Evolutionary conservation across 192 early-diverging fungal genomes (phyloP).

Genomic region (Coemansia sp.): DNA sequence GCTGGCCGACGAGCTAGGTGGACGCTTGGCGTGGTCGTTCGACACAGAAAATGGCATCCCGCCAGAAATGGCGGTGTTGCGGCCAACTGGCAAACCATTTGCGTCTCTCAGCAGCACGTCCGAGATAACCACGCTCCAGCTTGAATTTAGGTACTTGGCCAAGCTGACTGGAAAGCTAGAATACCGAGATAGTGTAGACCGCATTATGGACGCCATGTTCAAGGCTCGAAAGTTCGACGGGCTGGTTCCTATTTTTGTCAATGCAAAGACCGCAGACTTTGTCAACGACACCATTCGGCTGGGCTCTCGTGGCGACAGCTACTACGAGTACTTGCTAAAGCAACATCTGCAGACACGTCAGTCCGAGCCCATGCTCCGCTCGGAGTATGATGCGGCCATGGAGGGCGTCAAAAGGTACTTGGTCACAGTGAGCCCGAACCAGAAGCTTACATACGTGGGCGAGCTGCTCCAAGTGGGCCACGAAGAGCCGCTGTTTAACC

Average conservation of each 20-base stretch:
- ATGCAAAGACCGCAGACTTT: constrained; percentile 10
- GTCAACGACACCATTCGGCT: constrained; percentile 16
- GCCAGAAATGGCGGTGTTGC: constrained; percentile 29
- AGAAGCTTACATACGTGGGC: constrained; percentile 23
- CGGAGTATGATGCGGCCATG: constrained; percentile 61
- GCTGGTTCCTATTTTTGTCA: constrained; percentile 69
- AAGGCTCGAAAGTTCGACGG: constrained; percentile 47
- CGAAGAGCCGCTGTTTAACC: constrained; percentile 31
- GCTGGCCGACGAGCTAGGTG: constrained; percentile 73
- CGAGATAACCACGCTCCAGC: constrained; percentile 78
- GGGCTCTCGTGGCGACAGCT: constrained; percentile 71
- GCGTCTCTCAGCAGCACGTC: constrained; percentile 45
- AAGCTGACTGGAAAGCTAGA: constrained; percentile 67
- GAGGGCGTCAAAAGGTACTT: constrained; percentile 42
- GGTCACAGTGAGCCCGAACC: constrained; percentile 10
- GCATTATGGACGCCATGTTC: constrained; percentile 42
- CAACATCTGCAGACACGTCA: constrained; percentile 79
- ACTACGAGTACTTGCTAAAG: constrained; percentile 94
- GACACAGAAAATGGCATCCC: constrained; percentile 37
- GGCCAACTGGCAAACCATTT: constrained; percentile 8
- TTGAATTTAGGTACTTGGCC: constrained; percentile 84
- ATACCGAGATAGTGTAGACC: constrained; percentile 69
- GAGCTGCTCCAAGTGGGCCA: constrained; percentile 54
- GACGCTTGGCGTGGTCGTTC: constrained; percentile 64
- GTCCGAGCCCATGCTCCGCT: constrained; percentile 59